Evolutionary conservation across 768 basidiomycete genomes (phyloP).

Genomic region (Lentinus tigrinus): DNA sequence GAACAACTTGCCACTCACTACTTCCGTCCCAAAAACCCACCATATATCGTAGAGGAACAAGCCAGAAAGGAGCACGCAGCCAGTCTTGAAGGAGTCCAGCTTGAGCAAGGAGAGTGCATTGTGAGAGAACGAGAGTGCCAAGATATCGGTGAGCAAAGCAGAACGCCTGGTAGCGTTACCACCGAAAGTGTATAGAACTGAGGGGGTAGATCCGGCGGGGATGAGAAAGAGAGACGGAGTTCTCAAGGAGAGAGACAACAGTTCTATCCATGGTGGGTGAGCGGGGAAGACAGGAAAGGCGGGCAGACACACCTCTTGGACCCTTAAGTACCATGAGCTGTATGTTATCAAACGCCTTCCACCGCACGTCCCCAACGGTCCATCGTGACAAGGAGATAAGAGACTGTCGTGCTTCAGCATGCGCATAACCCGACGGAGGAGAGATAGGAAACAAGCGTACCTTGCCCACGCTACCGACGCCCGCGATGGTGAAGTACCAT

Average conservation of each 20-base stretch:
- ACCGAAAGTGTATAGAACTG: constrained; percentile 56
- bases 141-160: constrained; percentile 73
- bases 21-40: constrained; percentile 90
- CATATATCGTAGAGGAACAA: constrained; percentile 93
- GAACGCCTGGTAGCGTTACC: constrained; percentile 48
- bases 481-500: constrained; percentile 70
- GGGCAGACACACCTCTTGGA: constrained; percentile 38
- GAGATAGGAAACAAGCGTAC: constrained; percentile 34
- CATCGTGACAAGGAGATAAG: constrained; percentile 50
- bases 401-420: constrained; percentile 17
- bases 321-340: constrained; percentile 47
- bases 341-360: constrained; percentile 56
- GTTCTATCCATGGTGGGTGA: constrained; percentile 30
- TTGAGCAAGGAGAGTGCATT: constrained; percentile 78
- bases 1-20: constrained; percentile 50
- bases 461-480: constrained; percentile 68
- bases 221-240: constrained; percentile 57
- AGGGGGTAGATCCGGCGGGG: constrained; percentile 63
- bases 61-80: constrained; percentile 75
- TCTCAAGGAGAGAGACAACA: constrained; percentile 45
- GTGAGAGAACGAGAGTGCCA: constrained; percentile 74
- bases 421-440: neutral
- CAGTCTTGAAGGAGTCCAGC: constrained; percentile 89
- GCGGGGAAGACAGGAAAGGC: constrained; percentile 8
- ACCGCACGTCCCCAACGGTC: constrained; percentile 48